Conservation (phyloP, 768 basidiomycete genomes). For the Imleria badia region DNA sequence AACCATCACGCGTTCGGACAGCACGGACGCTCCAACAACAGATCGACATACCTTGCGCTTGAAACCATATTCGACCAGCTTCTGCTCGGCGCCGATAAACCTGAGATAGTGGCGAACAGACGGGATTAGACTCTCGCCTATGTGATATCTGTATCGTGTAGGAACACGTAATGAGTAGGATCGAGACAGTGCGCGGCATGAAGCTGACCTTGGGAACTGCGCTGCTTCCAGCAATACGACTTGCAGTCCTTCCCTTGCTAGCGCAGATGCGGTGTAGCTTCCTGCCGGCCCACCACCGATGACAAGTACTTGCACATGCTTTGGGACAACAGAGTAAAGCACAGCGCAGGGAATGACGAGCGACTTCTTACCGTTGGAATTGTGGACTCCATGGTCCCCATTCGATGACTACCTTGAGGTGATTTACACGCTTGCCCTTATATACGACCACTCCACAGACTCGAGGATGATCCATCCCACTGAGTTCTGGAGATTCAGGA, state of each 20-base stretch:
- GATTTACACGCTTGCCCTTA: neutral
- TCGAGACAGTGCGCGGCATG: too few relatives aligned
- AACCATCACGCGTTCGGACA: neutral
- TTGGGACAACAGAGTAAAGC: neutral
- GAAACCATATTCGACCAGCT: constrained; percentile 45
- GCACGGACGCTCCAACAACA: too few relatives aligned
- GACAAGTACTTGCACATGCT: constrained; percentile 40
- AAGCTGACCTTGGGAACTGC: constrained; percentile 51
- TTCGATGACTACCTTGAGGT: neutral
- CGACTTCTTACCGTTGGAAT: constrained; percentile 24
- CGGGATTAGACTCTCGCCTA: constrained; percentile 49
- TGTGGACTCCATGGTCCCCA: constrained; percentile 6
- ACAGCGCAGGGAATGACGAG: neutral
- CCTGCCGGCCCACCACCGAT: constrained; percentile 64
- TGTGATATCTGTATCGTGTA: constrained; percentile 39
- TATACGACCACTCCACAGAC: neutral
- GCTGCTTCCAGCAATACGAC: constrained; percentile 57
- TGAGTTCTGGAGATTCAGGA: neutral
- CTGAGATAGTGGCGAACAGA: constrained; percentile 52
- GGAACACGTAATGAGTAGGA: neutral
- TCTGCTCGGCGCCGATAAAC: constrained; percentile 50
- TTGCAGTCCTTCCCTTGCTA: constrained; percentile 57
- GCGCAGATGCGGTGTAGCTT: constrained; percentile 51
- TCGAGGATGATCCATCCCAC: neutral
- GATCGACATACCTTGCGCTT: constrained; percentile 40